Percentiles rank a stretch among this genome's conserved stretches.
phyloP scores from a whole-genome alignment of 2,329 filamentous ascomycete genomes.

The Ophiostoma angusticollis region DNA sequence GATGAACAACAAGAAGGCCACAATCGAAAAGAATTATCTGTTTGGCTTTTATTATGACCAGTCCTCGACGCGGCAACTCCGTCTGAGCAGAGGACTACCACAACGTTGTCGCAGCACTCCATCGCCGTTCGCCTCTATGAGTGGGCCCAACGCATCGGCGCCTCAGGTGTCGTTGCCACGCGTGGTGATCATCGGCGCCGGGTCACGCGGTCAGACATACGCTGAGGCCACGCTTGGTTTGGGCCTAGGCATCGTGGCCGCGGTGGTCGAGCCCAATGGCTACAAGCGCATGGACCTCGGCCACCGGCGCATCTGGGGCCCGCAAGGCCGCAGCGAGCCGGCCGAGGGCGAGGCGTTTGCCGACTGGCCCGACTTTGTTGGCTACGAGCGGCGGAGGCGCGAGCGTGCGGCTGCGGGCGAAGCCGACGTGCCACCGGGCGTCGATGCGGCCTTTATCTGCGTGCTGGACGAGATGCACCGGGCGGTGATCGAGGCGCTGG shows the following conservation, averaged over 20 bases:
- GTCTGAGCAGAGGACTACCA: no score
- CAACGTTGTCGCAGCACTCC: no score
- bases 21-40: background rate
- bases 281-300: constrained; percentile 68
- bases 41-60: no score
- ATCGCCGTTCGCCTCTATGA: no score
- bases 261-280: constrained; percentile 67
- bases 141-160: no score
- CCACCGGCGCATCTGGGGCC: constrained; percentile 58
- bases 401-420: constrained; percentile 32
- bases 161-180: constrained; percentile 42
- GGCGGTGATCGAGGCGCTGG: constrained; percentile 63
- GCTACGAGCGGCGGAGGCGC: constrained; percentile 54
- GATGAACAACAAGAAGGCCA: background rate
- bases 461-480: constrained; percentile 83
- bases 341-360: constrained; percentile 54
- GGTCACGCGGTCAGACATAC: constrained; percentile 65
- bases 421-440: constrained; percentile 32
- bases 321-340: constrained; percentile 23
- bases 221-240: constrained; percentile 52
- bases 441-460: constrained; percentile 50
- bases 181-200: constrained; percentile 71
- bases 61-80: no score
- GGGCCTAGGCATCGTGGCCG: constrained; percentile 56
- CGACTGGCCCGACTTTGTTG: constrained; percentile 64